Evolutionary conservation across 78 protist species (phyloP).

Genomic region (Capsaspora owczarzaki): DNA sequence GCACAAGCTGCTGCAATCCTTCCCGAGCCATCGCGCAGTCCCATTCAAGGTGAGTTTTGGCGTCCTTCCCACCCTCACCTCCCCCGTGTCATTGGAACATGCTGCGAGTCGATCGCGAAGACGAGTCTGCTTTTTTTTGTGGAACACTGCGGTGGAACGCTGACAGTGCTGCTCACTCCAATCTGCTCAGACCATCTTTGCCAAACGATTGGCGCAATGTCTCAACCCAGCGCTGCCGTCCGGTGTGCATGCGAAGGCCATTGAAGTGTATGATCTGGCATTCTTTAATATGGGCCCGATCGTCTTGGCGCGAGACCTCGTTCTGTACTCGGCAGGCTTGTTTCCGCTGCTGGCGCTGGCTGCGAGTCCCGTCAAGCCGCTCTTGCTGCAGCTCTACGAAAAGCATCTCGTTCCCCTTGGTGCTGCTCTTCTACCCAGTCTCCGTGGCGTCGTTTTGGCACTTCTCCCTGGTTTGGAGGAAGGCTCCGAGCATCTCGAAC

Average conservation of each 20-base stretch:
- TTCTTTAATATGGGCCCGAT: conserved; percentile 4
- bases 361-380: conserved; percentile 30
- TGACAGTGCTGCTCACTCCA: no score
- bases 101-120: no score
- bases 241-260: conserved; percentile 42
- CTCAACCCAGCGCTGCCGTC: conserved; percentile 34
- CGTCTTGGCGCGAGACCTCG: conserved; percentile 22
- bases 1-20: conserved; percentile 1
- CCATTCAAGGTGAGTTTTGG: neutral
- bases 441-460: conserved; percentile 26
- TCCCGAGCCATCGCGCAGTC: neutral
- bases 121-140: no score
- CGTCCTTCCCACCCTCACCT: neutral
- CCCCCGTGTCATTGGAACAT: neutral
- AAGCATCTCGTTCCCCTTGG: conserved; percentile 32
- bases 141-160: no score
- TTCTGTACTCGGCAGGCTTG: conserved; percentile 28
- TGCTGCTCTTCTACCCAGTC: conserved; percentile 19
- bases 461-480: conserved; percentile 32
- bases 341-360: conserved; percentile 30
- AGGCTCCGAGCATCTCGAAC: neutral
- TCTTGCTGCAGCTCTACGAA: conserved; percentile 29
- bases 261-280: conserved; percentile 33
- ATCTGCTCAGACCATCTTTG: conserved; percentile 19
- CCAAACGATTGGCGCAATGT: conserved; percentile 44